These are phyloP conservation scores for Aspergillus novofumigatus DNA, from an alignment of 2,329 filamentous ascomycete species.

Conservation along the genomic window DNA sequence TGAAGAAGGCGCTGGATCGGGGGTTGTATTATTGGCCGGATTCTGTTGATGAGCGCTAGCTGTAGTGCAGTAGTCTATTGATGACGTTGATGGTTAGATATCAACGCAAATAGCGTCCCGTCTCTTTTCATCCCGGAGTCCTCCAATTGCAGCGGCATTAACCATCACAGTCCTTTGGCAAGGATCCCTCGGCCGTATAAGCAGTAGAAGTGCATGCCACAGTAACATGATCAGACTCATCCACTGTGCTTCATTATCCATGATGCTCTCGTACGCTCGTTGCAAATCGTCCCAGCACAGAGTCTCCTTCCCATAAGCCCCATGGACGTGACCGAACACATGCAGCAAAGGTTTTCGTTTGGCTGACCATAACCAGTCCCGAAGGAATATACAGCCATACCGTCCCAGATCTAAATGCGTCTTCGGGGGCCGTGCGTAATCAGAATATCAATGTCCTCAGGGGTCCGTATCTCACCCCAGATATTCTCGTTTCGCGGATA, in stretches of 20 bases:
- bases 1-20: slow-evolving; percentile 14
- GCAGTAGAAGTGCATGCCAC: background rate
- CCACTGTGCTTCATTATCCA: slow-evolving; percentile 11
- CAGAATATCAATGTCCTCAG: slow-evolving; percentile 66
- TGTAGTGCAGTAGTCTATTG: background rate
- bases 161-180: slow-evolving; percentile 3
- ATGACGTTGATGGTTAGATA: background rate
- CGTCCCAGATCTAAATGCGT: slow-evolving; percentile 55
- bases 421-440: slow-evolving; percentile 73
- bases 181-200: background rate
- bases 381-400: slow-evolving; percentile 63
- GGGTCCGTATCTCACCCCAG: slow-evolving; percentile 58
- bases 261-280: slow-evolving; percentile 59
- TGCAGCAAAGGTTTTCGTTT: slow-evolving; percentile 61
- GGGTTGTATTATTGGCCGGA: slow-evolving; percentile 23
- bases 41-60: background rate
- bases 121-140: slow-evolving; percentile 10
- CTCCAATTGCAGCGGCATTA: slow-evolving; percentile 12
- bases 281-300: slow-evolving; percentile 68
- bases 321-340: slow-evolving; percentile 77
- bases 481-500: slow-evolving; percentile 49
- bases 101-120: slow-evolving; percentile 1
- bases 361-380: slow-evolving; percentile 66
- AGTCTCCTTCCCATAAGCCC: slow-evolving; percentile 60
- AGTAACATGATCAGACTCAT: background rate